Conservation (phyloP, 2,329 filamentous ascomycete species). For the Parastagonospora nodorum region DNA sequence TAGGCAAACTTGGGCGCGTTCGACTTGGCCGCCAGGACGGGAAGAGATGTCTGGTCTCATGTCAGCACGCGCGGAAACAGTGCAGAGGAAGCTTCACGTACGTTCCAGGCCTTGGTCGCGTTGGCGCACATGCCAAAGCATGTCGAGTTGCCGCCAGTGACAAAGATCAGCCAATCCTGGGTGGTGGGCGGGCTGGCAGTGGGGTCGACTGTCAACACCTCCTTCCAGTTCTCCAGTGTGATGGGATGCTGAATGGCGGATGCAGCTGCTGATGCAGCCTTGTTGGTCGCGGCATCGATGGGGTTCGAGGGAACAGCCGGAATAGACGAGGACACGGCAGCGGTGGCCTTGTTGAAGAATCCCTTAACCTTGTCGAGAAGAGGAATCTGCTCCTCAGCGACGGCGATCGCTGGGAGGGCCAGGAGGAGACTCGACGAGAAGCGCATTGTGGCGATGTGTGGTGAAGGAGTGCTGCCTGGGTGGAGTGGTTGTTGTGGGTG, state of each 20-base stretch:
- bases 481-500: background rate
- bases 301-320: slow-evolving; percentile 42
- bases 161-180: slow-evolving; percentile 76
- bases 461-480: slow-evolving; percentile 5
- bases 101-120: slow-evolving; percentile 65
- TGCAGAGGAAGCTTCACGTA: slow-evolving; percentile 28
- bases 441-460: slow-evolving; percentile 53
- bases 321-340: slow-evolving; percentile 60
- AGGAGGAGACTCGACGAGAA: slow-evolving; percentile 57
- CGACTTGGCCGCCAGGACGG: slow-evolving; percentile 65
- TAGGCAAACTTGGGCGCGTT: slow-evolving; percentile 69
- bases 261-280: slow-evolving; percentile 59
- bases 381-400: slow-evolving; percentile 63
- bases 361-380: slow-evolving; percentile 65
- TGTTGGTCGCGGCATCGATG: slow-evolving; percentile 56
- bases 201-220: slow-evolving; percentile 66
- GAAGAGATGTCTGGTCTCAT: slow-evolving; percentile 60
- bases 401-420: slow-evolving; percentile 56
- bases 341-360: slow-evolving; percentile 60
- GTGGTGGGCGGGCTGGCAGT: slow-evolving; percentile 62
- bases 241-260: slow-evolving; percentile 61
- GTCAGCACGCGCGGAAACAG: slow-evolving; percentile 1
- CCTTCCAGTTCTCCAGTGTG: slow-evolving; percentile 72
- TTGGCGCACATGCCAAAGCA: slow-evolving; percentile 72
- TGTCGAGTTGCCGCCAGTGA: slow-evolving; percentile 78